Percentiles rank a stretch among this genome's conserved stretches.
phyloP scores from a whole-genome alignment of 108 stramenopile species.

The Pelagomonas calceolata region DNA sequence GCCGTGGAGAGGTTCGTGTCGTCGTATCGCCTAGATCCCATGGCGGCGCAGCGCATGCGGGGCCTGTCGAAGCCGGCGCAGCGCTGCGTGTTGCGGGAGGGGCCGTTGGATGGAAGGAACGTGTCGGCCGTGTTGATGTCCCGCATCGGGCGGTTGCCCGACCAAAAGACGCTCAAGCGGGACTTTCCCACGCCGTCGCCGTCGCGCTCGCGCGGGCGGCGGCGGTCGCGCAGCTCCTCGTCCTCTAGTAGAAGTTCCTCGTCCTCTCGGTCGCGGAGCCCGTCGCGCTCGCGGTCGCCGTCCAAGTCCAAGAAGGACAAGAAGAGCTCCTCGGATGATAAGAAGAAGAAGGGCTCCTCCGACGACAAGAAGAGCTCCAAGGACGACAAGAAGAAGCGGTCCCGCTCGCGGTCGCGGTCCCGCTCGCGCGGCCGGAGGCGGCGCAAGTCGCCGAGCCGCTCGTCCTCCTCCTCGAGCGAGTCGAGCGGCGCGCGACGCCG shows the following conservation, averaged over 20 bases:
- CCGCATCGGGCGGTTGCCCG: background rate
- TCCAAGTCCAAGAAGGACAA: too few species aligned
- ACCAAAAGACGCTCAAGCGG: background rate
- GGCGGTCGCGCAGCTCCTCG: background rate
- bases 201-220: background rate
- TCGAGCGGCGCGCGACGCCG: too few species aligned
- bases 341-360: too few species aligned
- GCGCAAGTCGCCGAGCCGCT: too few species aligned
- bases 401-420: too few species aligned
- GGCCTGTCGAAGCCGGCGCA: background rate
- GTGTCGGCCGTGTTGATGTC: background rate
- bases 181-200: background rate
- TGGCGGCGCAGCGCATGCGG: background rate
- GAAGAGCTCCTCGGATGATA: too few species aligned
- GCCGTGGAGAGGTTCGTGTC: background rate
- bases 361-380: too few species aligned
- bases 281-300: too few species aligned
- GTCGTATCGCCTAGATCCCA: background rate
- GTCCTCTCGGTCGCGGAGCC: background rate
- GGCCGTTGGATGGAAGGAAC: background rate
- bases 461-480: too few species aligned
- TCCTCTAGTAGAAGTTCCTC: background rate
- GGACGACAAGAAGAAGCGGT: too few species aligned
- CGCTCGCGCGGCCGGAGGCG: too few species aligned
- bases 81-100: background rate